These are phyloP conservation scores for Stygiomarasmius scandens DNA, from an alignment of 1,284 basidiomycete species.

Conservation along the genomic window DNA sequence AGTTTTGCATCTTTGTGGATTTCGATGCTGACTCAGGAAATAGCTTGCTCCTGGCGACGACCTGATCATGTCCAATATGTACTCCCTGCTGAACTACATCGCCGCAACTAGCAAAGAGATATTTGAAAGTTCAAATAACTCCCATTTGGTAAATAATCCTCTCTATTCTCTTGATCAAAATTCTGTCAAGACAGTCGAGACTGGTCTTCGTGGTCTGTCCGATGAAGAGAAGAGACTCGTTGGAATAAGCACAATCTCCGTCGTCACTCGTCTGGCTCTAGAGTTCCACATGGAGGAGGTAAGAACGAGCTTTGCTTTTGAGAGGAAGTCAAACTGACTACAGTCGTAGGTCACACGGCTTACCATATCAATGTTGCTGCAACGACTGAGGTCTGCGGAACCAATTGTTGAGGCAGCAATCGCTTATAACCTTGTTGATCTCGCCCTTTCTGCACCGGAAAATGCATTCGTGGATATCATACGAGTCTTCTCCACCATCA, in stretches of 20 bases:
- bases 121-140: conserved; percentile 50
- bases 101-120: conserved; percentile 79
- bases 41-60: conserved; percentile 88
- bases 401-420: conserved; percentile 89
- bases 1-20: not conserved
- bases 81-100: conserved; percentile 92
- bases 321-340: not conserved
- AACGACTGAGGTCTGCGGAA: conserved; percentile 84
- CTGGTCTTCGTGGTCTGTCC: conserved; percentile 64
- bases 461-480: conserved; percentile 86
- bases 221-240: conserved; percentile 87
- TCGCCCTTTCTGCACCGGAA: conserved; percentile 81
- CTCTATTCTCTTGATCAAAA: conserved; percentile 48
- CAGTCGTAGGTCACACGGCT: conserved; percentile 75
- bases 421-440: conserved; percentile 87
- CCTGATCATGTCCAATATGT: conserved; percentile 93
- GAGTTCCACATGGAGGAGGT: conserved; percentile 85
- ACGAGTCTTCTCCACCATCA: conserved; percentile 84
- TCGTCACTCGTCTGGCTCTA: conserved; percentile 81
- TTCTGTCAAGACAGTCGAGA: conserved; percentile 58
- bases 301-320: conserved; percentile 15
- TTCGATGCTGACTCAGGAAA: conserved; percentile 2
- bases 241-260: conserved; percentile 88
- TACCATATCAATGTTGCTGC: conserved; percentile 91
- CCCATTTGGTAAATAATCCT: conserved; percentile 44